Percentiles rank a stretch among this genome's conserved stretches.
Conservation (phyloP, 2,329 filamentous ascomycete genomes). For the Arthrobotrys iridis region DNA sequence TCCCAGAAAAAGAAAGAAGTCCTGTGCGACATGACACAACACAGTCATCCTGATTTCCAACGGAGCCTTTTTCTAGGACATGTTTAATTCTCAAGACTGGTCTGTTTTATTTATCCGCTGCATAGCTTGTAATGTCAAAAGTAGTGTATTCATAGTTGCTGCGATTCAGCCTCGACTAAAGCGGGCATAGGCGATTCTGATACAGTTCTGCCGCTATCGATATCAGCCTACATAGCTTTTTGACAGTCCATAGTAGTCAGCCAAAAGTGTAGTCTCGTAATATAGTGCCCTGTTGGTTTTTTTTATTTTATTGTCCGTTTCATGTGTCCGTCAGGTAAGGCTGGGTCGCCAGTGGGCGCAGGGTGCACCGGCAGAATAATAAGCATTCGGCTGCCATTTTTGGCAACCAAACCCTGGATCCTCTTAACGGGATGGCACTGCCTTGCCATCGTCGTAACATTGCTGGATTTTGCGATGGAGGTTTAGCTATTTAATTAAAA, state of each 20-base stretch:
- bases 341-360: slow-evolving; percentile 3
- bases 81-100: too few species aligned
- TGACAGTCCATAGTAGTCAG: too few species aligned
- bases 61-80: too few species aligned
- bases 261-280: too few species aligned
- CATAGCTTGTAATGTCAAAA: too few species aligned
- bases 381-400: slow-evolving; percentile 38
- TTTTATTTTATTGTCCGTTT: neutral
- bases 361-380: slow-evolving; percentile 17
- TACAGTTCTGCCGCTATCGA: too few species aligned
- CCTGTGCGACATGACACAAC: slow-evolving; percentile 23
- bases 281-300: too few species aligned
- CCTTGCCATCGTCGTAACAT: neutral
- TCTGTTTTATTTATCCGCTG: too few species aligned
- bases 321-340: neutral
- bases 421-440: neutral
- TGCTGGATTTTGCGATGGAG: too few species aligned
- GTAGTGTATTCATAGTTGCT: too few species aligned
- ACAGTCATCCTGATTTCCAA: neutral
- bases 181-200: too few species aligned
- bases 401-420: slow-evolving; percentile 22
- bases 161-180: neutral
- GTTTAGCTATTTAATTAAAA: neutral
- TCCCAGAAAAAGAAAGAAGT: slow-evolving; percentile 8
- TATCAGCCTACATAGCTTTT: too few species aligned